These are phyloP conservation scores for Metschnikowia colocasiae DNA, from an alignment of 805 yeast species.

Conservation along the genomic window DNA sequence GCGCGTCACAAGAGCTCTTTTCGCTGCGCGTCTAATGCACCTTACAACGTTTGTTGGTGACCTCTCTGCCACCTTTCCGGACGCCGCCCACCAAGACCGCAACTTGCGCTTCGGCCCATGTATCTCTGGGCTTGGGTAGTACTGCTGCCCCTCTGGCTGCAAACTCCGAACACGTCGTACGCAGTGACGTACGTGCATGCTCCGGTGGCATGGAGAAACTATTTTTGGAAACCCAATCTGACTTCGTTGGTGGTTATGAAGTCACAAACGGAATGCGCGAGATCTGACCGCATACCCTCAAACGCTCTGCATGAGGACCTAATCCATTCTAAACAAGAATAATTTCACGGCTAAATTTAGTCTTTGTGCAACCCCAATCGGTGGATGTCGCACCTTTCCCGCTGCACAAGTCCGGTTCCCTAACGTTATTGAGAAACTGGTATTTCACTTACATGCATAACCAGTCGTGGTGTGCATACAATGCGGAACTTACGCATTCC, in stretches of 20 bases:
- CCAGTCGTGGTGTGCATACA: background rate
- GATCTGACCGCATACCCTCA: background rate
- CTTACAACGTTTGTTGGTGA: background rate
- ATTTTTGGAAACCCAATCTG: background rate
- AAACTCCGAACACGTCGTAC: no score
- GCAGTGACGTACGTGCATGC: background rate
- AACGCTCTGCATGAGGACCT: background rate
- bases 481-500: background rate
- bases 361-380: background rate
- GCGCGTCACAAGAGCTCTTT: background rate
- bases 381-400: background rate
- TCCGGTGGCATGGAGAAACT: background rate
- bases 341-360: background rate
- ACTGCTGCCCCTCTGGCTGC: no score
- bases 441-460: background rate
- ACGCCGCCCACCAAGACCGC: no score
- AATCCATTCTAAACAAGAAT: background rate
- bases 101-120: no score
- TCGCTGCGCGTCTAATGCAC: constrained; percentile 9
- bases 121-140: background rate
- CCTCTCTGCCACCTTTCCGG: background rate
- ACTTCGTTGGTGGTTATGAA: constrained; percentile 1
- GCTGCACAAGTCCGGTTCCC: background rate
- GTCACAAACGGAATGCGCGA: background rate
- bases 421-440: background rate